Base-by-base conservation (phyloP, 208 protist species). In the Endotrypanum monterogeii region DNA sequence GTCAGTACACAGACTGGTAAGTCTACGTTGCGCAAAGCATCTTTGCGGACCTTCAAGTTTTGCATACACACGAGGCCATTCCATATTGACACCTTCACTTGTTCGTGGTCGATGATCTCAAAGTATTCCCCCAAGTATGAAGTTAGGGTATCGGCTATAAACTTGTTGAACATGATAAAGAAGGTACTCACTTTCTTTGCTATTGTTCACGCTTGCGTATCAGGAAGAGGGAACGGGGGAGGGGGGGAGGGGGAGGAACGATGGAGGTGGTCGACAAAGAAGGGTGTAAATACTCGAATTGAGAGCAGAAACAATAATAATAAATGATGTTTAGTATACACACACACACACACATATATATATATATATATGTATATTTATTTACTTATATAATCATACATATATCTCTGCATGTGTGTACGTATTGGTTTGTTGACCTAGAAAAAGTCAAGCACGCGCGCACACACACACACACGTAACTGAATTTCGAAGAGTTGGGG, bases 61-160 rank as follows among this genome's bases (percentile, higher is more conserved):
- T 67, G 75, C 52, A 97, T 75, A n/a, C 82, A 75, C 37, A 97
- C 88, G 41, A 92, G 73, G 8, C 93, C 93, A 73, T 84, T 80
- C 91, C 90, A 95, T 25, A 97, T 61, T 0, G 89, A 94, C 35
- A 97, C 89, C 61, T 89, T 91, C n/a, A 97, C 85, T 51, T 95
- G 91, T 52, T 97, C 83, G 25, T 76, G 87, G 70, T 95, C 88
- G 30, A 95, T 90, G 52, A 93, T 92, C 39, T 91, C 84, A 75
- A 97, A 89, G 82, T 97, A 94, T 57, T 93, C 83, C 30, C 90
- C 91, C 32, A 97, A 75, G 79, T 95, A 89, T 16, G 82, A 85
- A 0, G 93, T 91, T 58, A 97, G 76, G 5, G 94, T 65, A 14
- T 87, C 83, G 1, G 90, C 88, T 1, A 95, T 87, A 61, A 94